These are phyloP conservation scores for Flaveria brownii DNA, from an alignment of 129 eudicot genomes.

Conservation along the genomic window DNA sequence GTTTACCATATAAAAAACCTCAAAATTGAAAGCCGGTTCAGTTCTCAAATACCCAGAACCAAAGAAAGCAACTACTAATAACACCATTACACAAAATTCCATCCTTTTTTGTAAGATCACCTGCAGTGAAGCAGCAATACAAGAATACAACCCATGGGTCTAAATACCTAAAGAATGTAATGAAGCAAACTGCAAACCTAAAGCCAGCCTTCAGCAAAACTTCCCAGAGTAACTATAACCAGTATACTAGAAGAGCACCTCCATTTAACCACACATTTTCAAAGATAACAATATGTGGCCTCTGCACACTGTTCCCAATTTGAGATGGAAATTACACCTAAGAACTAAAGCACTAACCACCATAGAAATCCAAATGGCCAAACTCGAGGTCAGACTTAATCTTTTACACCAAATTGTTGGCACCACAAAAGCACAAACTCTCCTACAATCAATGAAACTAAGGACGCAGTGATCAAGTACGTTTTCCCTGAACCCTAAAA, in stretches of 20 bases:
- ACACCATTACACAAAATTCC: slow-evolving; percentile 21
- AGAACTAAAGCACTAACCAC: slow-evolving; percentile 27
- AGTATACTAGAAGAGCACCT: slow-evolving; percentile 20
- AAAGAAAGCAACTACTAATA: slow-evolving; percentile 21
- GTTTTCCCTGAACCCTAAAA: slow-evolving; percentile 17
- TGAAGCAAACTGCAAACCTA: slow-evolving; percentile 35
- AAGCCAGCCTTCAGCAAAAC: slow-evolving; percentile 32
- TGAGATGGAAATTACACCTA: slow-evolving; percentile 25
- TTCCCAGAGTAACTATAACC: slow-evolving; percentile 12
- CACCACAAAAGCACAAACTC: slow-evolving; percentile 22
- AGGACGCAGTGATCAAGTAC: background rate
- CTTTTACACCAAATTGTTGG: slow-evolving; percentile 20
- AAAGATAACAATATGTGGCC: background rate
- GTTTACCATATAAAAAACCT: slow-evolving; percentile 28
- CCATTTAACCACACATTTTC: slow-evolving; percentile 5
- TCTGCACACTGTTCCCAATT: slow-evolving; percentile 25
- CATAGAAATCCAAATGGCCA: slow-evolving; percentile 24
- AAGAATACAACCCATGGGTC: slow-evolving; percentile 24
- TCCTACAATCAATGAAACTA: slow-evolving; percentile 19
- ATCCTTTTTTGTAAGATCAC: slow-evolving; percentile 23
- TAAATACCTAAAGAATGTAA: slow-evolving; percentile 26
- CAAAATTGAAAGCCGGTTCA: slow-evolving; percentile 18
- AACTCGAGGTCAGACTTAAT: slow-evolving; percentile 7
- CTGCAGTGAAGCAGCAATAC: slow-evolving; percentile 38
- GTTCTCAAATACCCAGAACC: slow-evolving; percentile 29